Base-by-base conservation (phyloP, 495 filamentous ascomycete species). In the Hypoxylon fuscum region DNA sequence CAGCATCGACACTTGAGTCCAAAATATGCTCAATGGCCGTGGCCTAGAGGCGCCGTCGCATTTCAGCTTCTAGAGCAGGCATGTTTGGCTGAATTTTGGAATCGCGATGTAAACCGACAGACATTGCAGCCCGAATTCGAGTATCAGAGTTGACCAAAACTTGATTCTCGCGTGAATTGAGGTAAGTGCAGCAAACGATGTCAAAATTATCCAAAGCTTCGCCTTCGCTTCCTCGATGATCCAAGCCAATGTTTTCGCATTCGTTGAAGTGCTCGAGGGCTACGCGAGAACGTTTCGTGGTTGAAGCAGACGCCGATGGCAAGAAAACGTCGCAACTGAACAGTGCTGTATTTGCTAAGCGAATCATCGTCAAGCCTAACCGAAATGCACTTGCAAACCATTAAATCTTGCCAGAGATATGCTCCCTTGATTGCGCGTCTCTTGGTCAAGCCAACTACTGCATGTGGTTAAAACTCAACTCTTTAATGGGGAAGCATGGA, bases 41-140 rank as follows among this genome's bases (percentile, higher is more conserved):
- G 2, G 78, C 80, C 87, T 87, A 89, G 14, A 90, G 76, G 8
- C 88, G 77, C 34, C 87, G 72, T 22, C 87, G 78, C 77, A 88
- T 83, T 69, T 90, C 88, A 41, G 83, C 79, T 17, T 79, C 76
- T 27, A 87, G 81, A 1, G 61, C 41, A 2, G 79, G 69, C 52
- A 77, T 74, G n/a, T 57, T 62, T 5, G 74, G 66, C 1, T 80
- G 55, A 35, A 58, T 57, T 23, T 73, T 68, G 0, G 85, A 84
- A 40, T 88, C 85, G 5, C 81, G 73, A 58, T 89, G 85, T 2
- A 88, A 71, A 3, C 85, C 87, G 68, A 87, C 83, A 32, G 74
- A 73, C 57, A 88, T 77, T 29, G 84, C 85, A 22, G 80, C 77
- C 55, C 85, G 77, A 23, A 88, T 64, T 17, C 89, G 55, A 1